phyloP scores from a whole-genome alignment of 129 eudicot genomes.

The Chrysanthemum makinoi region DNA sequence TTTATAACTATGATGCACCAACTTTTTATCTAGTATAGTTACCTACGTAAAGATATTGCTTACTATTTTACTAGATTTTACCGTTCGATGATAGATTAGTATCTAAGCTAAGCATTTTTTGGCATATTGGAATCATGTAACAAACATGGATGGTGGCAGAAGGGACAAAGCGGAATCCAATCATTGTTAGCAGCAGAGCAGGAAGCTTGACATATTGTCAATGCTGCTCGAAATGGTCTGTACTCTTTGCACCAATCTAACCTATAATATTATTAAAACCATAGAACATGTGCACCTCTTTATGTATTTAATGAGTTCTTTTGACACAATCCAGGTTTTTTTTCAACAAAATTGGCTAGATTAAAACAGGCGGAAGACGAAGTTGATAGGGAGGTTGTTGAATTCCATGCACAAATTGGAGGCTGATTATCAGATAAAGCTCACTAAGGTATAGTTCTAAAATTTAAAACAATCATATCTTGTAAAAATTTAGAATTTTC shows the following conservation, averaged over 20 bases:
- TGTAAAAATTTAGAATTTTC: not conserved
- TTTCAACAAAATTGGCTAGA: constrained; percentile 75
- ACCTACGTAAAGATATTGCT: not conserved
- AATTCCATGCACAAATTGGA: constrained; percentile 83
- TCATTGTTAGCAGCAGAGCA: constrained; percentile 24
- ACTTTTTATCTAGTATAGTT: not conserved
- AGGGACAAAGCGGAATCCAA: constrained; percentile 77
- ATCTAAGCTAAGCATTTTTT: not conserved
- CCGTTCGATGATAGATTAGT: not conserved
- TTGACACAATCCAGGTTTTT: constrained; percentile 10
- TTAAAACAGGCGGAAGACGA: constrained; percentile 82
- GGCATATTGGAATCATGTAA: constrained; percentile 12
- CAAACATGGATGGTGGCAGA: constrained; percentile 53
- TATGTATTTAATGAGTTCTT: not conserved
- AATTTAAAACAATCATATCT: not conserved
- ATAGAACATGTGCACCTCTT: not conserved
- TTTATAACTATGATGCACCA: too few species aligned
- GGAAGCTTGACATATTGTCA: constrained; percentile 87
- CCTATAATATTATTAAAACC: not conserved
- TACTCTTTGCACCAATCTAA: constrained; percentile 15
- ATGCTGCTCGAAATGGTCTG: constrained; percentile 70
- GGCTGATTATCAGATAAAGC: constrained; percentile 69
- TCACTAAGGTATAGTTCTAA: constrained; percentile 54
- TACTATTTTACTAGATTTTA: not conserved
- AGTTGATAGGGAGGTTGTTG: constrained; percentile 80